Evolutionary conservation across 495 filamentous ascomycete species (phyloP), one percentile per base, ranked within the genome.

Genomic region (Penicillium goetzii): DNA sequence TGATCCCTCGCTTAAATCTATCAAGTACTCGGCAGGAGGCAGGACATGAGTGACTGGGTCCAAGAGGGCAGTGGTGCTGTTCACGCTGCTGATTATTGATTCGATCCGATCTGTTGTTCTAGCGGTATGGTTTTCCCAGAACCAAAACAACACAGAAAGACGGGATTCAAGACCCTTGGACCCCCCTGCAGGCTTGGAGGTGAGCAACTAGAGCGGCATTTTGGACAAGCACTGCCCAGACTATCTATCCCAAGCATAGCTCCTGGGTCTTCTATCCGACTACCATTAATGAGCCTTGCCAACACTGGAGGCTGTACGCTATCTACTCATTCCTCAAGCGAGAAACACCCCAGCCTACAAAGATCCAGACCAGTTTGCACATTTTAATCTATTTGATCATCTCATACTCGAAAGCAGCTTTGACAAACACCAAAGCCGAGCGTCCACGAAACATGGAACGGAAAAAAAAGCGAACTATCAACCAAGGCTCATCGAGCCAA

Each of bases 331-430:
- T 4, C 40, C 19, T 23, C 19, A 21, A 21, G 6, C 1, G 17
- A 7, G 6, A 43, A 15, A 47, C 0, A 17, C 17, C 0, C 36
- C 36, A 11, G 19, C 9, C 36, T 40, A 30, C 23, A 45, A 23
- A 21, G 41, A 47, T 3, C 7, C n/a, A 23, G 12, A 10, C 26
- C 23, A 23, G 51, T 56, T 40, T 26, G 14, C 43, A 55, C 38
- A 52, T 52, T 52, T 28, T 65, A 59, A 59, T 70, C 68, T 68
- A 70, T 67, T 67, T 43, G 59, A 65, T 70, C 56, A 47, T n/a
- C 56, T 30, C 25, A 28, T 32, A 28, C 9, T 52, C 49, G 2
- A 28, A 52, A 15, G 26, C 49, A 26, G 49, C 19, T 32, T 52
- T 19, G 49, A 47, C 6, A 47, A 10, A 2, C 17, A 9, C 23